phyloP scores from a whole-genome alignment of 345 rosid species.

The Psidium guajava region DNA sequence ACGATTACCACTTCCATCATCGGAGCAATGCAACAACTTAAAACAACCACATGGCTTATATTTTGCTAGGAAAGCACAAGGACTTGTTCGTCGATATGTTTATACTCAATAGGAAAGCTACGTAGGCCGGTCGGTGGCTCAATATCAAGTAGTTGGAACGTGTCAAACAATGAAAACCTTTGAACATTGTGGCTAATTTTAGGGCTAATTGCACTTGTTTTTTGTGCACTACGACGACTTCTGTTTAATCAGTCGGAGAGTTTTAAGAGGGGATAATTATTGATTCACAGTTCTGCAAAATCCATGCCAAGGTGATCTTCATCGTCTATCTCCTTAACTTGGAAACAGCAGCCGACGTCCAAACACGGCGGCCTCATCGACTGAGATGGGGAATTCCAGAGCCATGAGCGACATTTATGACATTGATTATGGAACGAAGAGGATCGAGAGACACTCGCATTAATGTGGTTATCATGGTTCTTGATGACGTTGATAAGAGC shows the following conservation, averaged over 20 bases:
- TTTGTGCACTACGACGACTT: background rate
- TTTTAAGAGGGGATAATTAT: no score
- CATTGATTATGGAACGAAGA: background rate
- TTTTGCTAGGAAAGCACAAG: background rate
- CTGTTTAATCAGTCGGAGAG: background rate
- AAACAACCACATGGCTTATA: background rate
- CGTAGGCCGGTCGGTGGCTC: background rate
- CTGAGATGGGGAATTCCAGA: background rate
- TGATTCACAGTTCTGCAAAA: no score
- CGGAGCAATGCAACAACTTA: background rate
- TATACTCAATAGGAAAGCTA: background rate
- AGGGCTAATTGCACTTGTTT: background rate
- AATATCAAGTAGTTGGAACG: background rate
- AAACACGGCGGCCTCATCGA: no score
- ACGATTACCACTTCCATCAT: background rate
- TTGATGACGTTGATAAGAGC: background rate
- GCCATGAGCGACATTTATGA: background rate
- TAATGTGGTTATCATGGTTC: background rate
- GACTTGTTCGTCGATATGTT: background rate
- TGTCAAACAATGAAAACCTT: background rate
- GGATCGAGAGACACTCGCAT: background rate
- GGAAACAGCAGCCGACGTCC: no score
- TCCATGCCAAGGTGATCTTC: no score
- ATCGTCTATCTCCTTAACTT: no score
- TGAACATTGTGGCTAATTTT: background rate